Conservation (phyloP, 208 protist species). For the Sergeia podlipaevii region DNA sequence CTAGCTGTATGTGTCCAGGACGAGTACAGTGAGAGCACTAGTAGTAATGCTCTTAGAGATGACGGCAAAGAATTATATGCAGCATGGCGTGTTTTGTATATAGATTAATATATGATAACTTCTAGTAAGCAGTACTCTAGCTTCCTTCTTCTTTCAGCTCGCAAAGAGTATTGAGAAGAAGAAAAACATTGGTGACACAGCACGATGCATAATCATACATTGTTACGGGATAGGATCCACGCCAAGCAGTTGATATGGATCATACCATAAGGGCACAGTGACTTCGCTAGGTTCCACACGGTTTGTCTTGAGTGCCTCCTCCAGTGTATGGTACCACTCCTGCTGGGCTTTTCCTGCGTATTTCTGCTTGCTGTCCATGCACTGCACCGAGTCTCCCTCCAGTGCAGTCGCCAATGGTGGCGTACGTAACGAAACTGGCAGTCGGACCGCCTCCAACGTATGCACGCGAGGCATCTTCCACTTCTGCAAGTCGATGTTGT, state of each 20-base stretch:
- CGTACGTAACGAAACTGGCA: slow-evolving; percentile 59
- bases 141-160: too few relatives aligned
- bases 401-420: slow-evolving; percentile 40
- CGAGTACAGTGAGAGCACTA: too few relatives aligned
- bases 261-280: slow-evolving; percentile 70
- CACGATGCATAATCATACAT: neutral
- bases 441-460: slow-evolving; percentile 38
- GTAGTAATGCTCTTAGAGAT: too few relatives aligned
- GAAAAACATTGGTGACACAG: neutral
- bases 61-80: too few relatives aligned
- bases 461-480: slow-evolving; percentile 53
- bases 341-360: slow-evolving; percentile 42
- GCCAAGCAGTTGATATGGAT: slow-evolving; percentile 64
- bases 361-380: slow-evolving; percentile 42
- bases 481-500: slow-evolving; percentile 46
- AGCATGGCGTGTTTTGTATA: too few relatives aligned
- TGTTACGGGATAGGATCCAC: slow-evolving; percentile 14
- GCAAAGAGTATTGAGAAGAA: neutral
- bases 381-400: slow-evolving; percentile 50
- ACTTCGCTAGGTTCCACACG: slow-evolving; percentile 5
- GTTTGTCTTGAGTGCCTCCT: slow-evolving; percentile 7
- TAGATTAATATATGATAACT: too few relatives aligned
- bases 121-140: too few relatives aligned
- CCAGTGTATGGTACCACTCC: slow-evolving; percentile 35
- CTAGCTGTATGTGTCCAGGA: too few relatives aligned